phyloP scores from a whole-genome alignment of 768 basidiomycete genomes.

The Kwoniella bestiolae region DNA sequence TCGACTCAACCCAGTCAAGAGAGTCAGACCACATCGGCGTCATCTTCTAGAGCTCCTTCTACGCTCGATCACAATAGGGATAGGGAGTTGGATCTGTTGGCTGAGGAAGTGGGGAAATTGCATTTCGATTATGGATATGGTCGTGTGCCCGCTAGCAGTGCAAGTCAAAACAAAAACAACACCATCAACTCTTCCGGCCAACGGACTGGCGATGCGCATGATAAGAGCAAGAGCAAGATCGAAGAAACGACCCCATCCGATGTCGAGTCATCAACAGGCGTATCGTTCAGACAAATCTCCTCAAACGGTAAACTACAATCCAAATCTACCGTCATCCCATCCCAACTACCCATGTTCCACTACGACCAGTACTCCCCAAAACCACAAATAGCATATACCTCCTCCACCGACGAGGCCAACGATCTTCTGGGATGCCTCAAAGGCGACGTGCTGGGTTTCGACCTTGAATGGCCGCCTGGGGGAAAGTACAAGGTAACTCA shows the following conservation, averaged over 20 bases:
- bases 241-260: neutral
- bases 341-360: constrained; percentile 30
- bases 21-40: neutral
- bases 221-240: neutral
- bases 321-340: no score
- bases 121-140: neutral
- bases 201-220: neutral
- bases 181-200: neutral
- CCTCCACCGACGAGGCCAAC: constrained; percentile 39
- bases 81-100: constrained; percentile 9
- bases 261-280: neutral
- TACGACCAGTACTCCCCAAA: constrained; percentile 16
- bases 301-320: neutral
- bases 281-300: neutral
- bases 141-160: no score
- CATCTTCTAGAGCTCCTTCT: neutral
- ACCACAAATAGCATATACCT: constrained; percentile 48
- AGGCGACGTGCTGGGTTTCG: constrained; percentile 49
- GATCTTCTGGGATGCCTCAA: constrained; percentile 43
- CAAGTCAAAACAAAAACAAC: neutral
- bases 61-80: neutral
- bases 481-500: constrained; percentile 16
- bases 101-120: constrained; percentile 17
- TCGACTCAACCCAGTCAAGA: constrained; percentile 8
- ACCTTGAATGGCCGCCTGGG: constrained; percentile 54